Evolutionary conservation across 1,139 yeast genomes (phyloP).

Genomic region (Hanseniaspora sp.): DNA sequence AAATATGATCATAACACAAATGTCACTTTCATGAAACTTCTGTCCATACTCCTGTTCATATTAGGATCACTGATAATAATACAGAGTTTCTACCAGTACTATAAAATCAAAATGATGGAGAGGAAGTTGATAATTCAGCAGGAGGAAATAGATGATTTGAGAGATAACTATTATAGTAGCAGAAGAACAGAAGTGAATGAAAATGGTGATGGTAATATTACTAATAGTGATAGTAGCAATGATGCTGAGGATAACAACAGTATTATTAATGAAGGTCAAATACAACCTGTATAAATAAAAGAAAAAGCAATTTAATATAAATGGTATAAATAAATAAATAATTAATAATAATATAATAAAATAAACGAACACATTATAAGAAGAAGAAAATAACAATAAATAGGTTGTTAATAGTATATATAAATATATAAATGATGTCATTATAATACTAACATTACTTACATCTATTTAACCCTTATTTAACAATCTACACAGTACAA

Average conservation of each 20-base stretch:
- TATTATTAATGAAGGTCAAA: neutral
- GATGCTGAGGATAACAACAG: no score
- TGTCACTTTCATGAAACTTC: constrained; percentile 32
- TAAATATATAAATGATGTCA: no score
- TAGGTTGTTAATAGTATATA: no score
- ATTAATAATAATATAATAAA: no score
- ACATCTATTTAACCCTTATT: no score
- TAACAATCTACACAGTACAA: no score
- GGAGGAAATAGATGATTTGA: constrained; percentile 16
- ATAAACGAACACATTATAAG: no score
- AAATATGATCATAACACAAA: constrained; percentile 25
- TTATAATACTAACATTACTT: no score
- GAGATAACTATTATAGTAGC: constrained; percentile 9
- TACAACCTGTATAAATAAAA: no score
- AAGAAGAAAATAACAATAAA: no score
- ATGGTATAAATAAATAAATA: no score
- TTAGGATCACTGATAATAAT: constrained; percentile 57
- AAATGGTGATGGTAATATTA: neutral
- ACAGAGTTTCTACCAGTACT: constrained; percentile 61
- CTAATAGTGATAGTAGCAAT: neutral
- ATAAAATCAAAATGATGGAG: constrained; percentile 70
- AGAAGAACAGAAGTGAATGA: neutral
- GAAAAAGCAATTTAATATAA: no score
- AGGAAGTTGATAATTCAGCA: constrained; percentile 26
- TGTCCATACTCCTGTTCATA: constrained; percentile 26